Conservation (phyloP, 306 rosid species). For the Corylus avellana region DNA sequence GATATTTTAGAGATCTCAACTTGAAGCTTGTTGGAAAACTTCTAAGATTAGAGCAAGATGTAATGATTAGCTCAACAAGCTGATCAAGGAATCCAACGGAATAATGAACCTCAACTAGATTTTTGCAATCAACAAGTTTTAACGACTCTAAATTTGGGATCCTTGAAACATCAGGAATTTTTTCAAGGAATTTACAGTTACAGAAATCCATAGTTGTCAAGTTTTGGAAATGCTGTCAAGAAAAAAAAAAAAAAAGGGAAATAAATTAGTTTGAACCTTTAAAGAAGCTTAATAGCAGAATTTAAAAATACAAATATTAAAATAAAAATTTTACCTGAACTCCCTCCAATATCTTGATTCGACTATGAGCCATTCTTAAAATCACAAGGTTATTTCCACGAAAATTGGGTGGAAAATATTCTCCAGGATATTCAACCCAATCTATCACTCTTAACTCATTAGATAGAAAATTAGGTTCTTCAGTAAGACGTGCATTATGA, state of each 20-base stretch:
- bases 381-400: constrained; percentile 33
- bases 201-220: constrained; percentile 19
- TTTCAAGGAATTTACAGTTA: constrained; percentile 3
- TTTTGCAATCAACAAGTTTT: background rate
- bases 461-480: constrained; percentile 29
- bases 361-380: constrained; percentile 31
- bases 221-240: constrained; percentile 23
- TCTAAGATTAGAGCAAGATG: constrained; percentile 12
- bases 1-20: constrained; percentile 23
- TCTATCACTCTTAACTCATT: constrained; percentile 36
- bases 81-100: constrained; percentile 36
- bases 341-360: constrained; percentile 1
- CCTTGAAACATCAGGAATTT: constrained; percentile 29
- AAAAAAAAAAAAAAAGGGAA: background rate
- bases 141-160: constrained; percentile 23
- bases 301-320: background rate
- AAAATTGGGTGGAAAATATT: constrained; percentile 35
- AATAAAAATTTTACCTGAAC: constrained; percentile 10
- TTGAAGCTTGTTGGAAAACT: constrained; percentile 17
- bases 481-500: constrained; percentile 20
- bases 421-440: constrained; percentile 38
- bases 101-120: constrained; percentile 31
- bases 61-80: constrained; percentile 2
- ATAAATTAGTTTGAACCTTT: background rate
- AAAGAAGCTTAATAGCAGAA: background rate